Evolutionary conservation across 495 filamentous ascomycete genomes (phyloP).

Genomic region (Trichocladium uniseriatum): DNA sequence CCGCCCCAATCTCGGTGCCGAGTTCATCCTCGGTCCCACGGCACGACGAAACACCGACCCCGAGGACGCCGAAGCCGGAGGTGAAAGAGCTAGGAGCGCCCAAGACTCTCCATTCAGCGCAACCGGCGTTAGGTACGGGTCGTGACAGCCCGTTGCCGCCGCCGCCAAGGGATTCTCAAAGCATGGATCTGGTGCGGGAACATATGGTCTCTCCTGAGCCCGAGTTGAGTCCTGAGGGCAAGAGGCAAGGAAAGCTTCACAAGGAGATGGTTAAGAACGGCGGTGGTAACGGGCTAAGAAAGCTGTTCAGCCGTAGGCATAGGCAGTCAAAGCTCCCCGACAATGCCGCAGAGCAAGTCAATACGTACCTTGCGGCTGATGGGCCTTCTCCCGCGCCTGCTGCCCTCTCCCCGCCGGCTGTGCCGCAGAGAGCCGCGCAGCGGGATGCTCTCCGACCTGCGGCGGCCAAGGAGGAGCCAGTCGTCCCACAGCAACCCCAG

Average conservation of each 20-base stretch:
- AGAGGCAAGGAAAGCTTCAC: slow-evolving; percentile 46
- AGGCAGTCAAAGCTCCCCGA: slow-evolving; percentile 43
- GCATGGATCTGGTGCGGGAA: slow-evolving; percentile 32
- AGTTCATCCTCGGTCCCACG: slow-evolving; percentile 9
- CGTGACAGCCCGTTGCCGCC: slow-evolving; percentile 32
- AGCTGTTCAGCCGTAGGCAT: slow-evolving; percentile 56
- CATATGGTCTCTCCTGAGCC: slow-evolving; percentile 38
- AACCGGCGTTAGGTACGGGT: slow-evolving; percentile 24
- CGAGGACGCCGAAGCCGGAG: slow-evolving; percentile 9
- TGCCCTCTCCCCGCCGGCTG: slow-evolving; percentile 17
- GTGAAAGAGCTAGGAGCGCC: slow-evolving; percentile 29
- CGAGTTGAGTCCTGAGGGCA: slow-evolving; percentile 35
- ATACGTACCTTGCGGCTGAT: slow-evolving; percentile 22
- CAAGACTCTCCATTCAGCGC: slow-evolving; percentile 29
- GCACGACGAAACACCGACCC: slow-evolving; percentile 14
- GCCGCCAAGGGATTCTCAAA: slow-evolving; percentile 31
- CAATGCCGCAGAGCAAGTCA: slow-evolving; percentile 35
- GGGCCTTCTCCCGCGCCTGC: slow-evolving; percentile 18
- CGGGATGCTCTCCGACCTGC: slow-evolving; percentile 17
- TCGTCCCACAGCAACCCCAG: slow-evolving; percentile 7
- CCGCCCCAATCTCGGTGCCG: slow-evolving; percentile 5
- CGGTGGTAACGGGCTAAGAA: slow-evolving; percentile 44
- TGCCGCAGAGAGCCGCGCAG: slow-evolving; percentile 21
- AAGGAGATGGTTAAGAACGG: slow-evolving; percentile 43
- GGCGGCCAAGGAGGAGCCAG: slow-evolving; percentile 24